Conservation (phyloP, 2,329 filamentous ascomycete species). For the Botrytis medusae region DNA sequence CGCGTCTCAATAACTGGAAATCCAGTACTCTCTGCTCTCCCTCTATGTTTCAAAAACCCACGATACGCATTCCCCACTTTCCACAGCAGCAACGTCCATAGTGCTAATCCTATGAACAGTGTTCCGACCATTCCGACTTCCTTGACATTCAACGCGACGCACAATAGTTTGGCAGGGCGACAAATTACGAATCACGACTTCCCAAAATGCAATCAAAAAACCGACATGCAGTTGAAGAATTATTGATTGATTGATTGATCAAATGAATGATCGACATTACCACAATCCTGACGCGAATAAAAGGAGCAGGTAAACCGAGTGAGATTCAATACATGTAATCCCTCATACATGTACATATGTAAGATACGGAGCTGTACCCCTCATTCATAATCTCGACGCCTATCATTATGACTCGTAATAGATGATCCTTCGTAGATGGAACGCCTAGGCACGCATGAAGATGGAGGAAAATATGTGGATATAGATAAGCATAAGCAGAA, state of each 20-base stretch:
- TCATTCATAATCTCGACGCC: neutral
- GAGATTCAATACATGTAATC: neutral
- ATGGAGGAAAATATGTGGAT: neutral
- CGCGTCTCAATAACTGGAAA: slow-evolving; percentile 9
- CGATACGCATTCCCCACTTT: neutral
- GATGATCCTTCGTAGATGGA: neutral
- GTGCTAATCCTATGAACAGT: neutral
- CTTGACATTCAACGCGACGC: neutral
- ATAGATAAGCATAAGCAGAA: neutral
- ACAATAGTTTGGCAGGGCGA: neutral
- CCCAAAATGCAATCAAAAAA: neutral
- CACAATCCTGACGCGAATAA: neutral
- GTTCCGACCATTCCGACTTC: neutral
- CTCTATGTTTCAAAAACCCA: neutral
- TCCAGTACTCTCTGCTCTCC: neutral
- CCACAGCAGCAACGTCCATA: neutral
- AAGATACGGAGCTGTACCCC: neutral
- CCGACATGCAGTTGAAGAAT: neutral
- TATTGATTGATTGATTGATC: neutral
- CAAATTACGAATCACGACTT: neutral
- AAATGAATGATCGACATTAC: neutral
- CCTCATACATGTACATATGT: neutral
- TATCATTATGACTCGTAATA: neutral
- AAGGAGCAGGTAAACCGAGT: neutral
- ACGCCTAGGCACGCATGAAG: neutral